These are phyloP conservation scores for Alternaria dauci DNA, from an alignment of 2,329 filamentous ascomycete species.

Conservation along the genomic window DNA sequence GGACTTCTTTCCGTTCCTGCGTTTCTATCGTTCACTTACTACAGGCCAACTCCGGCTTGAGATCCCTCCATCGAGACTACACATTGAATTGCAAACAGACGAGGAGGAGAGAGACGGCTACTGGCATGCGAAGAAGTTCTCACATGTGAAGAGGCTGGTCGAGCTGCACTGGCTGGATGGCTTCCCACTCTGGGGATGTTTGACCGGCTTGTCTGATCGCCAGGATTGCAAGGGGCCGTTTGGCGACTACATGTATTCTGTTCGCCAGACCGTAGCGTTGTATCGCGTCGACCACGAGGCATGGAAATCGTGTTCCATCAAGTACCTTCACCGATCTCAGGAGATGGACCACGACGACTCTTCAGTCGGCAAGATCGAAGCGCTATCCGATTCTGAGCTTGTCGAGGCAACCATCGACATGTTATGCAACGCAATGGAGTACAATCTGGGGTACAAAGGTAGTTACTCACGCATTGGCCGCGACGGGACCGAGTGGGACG, in stretches of 20 bases:
- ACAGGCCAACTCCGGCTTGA: too few relatives aligned
- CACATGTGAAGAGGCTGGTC: background rate
- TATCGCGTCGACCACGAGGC: background rate
- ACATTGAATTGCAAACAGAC: background rate
- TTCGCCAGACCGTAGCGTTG: slow-evolving; percentile 11
- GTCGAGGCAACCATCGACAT: too few relatives aligned
- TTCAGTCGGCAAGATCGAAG: too few relatives aligned
- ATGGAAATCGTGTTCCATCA: background rate
- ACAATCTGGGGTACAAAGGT: too few relatives aligned
- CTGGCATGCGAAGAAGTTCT: background rate
- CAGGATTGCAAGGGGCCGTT: background rate
- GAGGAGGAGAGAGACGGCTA: background rate
- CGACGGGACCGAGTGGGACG: too few relatives aligned
- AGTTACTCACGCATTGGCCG: too few relatives aligned
- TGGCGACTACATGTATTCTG: slow-evolving; percentile 9
- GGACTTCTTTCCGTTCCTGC: slow-evolving; percentile 8
- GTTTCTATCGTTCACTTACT: slow-evolving; percentile 7
- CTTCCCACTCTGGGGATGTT: slow-evolving; percentile 6
- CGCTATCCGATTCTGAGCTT: too few relatives aligned
- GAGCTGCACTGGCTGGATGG: slow-evolving; percentile 15
- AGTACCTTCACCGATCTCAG: background rate
- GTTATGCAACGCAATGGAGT: too few relatives aligned
- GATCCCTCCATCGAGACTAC: too few relatives aligned
- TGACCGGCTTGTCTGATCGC: background rate
- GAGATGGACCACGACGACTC: background rate